Conservation (phyloP, 768 basidiomycete species). For the Harrya chromipes region DNA sequence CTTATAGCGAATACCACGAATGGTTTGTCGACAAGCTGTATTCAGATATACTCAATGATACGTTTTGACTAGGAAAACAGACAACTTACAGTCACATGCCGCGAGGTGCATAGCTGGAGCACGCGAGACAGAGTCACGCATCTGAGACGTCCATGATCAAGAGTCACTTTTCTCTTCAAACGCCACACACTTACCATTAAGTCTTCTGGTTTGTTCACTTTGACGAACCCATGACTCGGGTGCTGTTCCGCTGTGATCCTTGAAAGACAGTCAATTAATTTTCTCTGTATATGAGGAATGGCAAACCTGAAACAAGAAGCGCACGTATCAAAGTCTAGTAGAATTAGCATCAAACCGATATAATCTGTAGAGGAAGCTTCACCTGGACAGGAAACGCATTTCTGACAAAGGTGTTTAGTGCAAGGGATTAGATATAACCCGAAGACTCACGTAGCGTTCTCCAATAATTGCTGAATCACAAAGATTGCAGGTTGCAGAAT, state of each 20-base stretch:
- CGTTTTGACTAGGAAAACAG: too few relatives aligned
- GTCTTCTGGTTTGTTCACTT: slow-evolving; percentile 50
- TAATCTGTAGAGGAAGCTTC: background rate
- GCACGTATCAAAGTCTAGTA: slow-evolving; percentile 74
- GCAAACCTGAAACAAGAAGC: slow-evolving; percentile 59
- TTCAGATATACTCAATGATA: background rate
- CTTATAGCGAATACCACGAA: slow-evolving; percentile 72
- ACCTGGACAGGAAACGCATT: slow-evolving; percentile 71
- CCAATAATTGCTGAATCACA: slow-evolving; percentile 73
- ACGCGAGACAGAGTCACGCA: slow-evolving; percentile 23
- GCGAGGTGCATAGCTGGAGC: slow-evolving; percentile 46
- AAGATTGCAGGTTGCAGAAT: slow-evolving; percentile 70
- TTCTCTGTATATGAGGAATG: background rate
- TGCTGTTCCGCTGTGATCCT: slow-evolving; percentile 74
- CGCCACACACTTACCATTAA: slow-evolving; percentile 49
- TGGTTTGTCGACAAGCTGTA: slow-evolving; percentile 45
- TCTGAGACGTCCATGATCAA: slow-evolving; percentile 19
- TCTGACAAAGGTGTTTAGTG: slow-evolving; percentile 41
- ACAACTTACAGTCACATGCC: slow-evolving; percentile 49
- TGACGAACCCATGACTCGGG: slow-evolving; percentile 72
- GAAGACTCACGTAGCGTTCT: slow-evolving; percentile 60
- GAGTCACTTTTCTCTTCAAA: background rate
- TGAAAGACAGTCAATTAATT: background rate
- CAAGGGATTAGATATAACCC: background rate
- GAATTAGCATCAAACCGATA: slow-evolving; percentile 6